Base-by-base conservation (phyloP, 202 grass and related monocot species). In the Panicum hallii region DNA sequence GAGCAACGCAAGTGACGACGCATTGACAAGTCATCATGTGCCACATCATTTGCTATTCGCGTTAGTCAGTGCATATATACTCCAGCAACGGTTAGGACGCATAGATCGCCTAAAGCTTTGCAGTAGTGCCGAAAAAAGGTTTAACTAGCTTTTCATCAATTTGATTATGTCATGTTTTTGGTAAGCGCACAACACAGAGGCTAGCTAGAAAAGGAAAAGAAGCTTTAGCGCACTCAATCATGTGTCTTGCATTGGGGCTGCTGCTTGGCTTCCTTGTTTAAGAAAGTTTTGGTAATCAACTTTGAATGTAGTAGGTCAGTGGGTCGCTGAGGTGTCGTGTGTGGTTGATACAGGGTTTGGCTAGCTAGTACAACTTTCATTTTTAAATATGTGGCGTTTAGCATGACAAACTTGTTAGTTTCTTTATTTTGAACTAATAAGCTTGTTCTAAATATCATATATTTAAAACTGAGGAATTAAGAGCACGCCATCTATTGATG, bases 81-180 rank as follows among this genome's bases (percentile, higher is more conserved):
- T 57, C 3, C 26, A 17, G 7, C 14, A n/a, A 50, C 19, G 48
- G 20, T 79, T 61, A 67, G 3, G 40, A 44, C 14, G 3, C 5
- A 48, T 16, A 22, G 6, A 70, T 68, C 23, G 28, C 9, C 10
- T 1, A 19, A 20, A 79, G 9, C 32, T 63, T 71, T 42, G 41
- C 32, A 20, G 13, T 30, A 16, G 26, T 20, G 9, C 17, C 36
- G 20, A 23, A 41, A 48, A 76, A 26, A 32, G 19, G 57, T 42
- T 46, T 83, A 16, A 1, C 4, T 20, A 40, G 4, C 46, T 42
- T 62, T 19, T 8, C 10, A 9, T 26, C 3, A 32, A 65, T 73
- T 50, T 80, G 58, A 80, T 83, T 54, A 72, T 67, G 80, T 65
- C 41, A 69, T 45, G 70, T 80, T 84, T 22, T 84, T 34, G 82